A percentile compares a stretch with the other conserved stretches of the same genome.
phyloP scores from a whole-genome alignment of 148 eudicot species.

The Amaranthus cruentus region DNA sequence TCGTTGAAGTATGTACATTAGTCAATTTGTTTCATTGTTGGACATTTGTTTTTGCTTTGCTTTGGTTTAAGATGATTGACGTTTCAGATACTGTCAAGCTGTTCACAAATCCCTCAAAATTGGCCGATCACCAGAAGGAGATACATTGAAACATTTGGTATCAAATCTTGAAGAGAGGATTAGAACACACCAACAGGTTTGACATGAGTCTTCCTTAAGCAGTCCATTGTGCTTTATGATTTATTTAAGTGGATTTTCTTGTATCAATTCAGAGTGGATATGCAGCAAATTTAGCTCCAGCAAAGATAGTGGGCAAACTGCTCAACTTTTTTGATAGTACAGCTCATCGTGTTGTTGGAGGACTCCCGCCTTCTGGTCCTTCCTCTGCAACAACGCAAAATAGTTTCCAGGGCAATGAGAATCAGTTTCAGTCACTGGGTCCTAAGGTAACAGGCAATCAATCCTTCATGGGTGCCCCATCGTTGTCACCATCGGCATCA shows the following conservation, averaged over 20 bases:
- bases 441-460: slow-evolving; percentile 70
- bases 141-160: slow-evolving; percentile 57
- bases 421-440: slow-evolving; percentile 35
- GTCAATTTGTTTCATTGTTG: slow-evolving; percentile 6
- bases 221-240: not conserved
- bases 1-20: slow-evolving; percentile 61
- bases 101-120: slow-evolving; percentile 63
- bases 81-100: slow-evolving; percentile 88
- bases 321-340: slow-evolving; percentile 82
- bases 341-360: slow-evolving; percentile 92
- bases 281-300: slow-evolving; percentile 78
- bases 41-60: slow-evolving; percentile 10
- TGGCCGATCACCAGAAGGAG: slow-evolving; percentile 77
- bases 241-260: slow-evolving; percentile 13
- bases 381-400: slow-evolving; percentile 42
- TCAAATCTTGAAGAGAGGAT: slow-evolving; percentile 89
- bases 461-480: slow-evolving; percentile 70
- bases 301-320: slow-evolving; percentile 74
- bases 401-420: slow-evolving; percentile 38
- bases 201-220: not conserved
- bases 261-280: slow-evolving; percentile 69
- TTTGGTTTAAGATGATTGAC: slow-evolving; percentile 19
- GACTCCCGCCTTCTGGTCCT: slow-evolving; percentile 78
- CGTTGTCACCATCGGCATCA: slow-evolving; percentile 68
- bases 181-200: slow-evolving; percentile 86